Conservation (phyloP, 345 rosid species). For the Citrus trifoliata region DNA sequence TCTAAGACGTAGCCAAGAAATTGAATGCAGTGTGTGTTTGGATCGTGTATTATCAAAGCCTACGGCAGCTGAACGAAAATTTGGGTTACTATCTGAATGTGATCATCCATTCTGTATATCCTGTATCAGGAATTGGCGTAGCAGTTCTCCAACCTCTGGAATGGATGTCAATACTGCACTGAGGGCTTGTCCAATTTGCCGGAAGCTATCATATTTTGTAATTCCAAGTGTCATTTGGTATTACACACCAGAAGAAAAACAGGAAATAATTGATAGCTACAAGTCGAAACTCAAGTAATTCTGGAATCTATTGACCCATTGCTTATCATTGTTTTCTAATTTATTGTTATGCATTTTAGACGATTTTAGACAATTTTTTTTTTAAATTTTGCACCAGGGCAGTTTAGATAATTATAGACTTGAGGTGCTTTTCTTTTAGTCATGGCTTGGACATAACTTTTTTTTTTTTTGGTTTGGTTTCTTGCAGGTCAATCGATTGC, state of each 20-base stretch:
- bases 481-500: conserved; percentile 79
- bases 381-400: neutral
- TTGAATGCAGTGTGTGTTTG: conserved; percentile 71
- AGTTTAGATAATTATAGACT: neutral
- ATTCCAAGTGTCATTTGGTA: conserved; percentile 96
- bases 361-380: neutral
- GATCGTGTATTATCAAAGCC: conserved; percentile 77
- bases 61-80: conserved; percentile 65
- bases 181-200: conserved; percentile 94
- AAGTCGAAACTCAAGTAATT: conserved; percentile 80
- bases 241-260: conserved; percentile 72
- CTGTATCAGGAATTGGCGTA: conserved; percentile 89
- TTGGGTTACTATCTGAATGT: conserved; percentile 89
- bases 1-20: conserved; percentile 55
- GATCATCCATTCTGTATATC: conserved; percentile 96
- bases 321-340: neutral
- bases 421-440: neutral
- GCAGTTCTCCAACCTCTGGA: conserved; percentile 77
- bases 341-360: neutral
- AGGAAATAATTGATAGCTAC: conserved; percentile 73
- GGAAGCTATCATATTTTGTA: conserved; percentile 90
- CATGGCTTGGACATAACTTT: neutral
- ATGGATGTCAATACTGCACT: conserved; percentile 80
- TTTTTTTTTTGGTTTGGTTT: neutral
- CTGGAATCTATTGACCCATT: neutral